Evolutionary conservation across 805 yeast species (phyloP).

Genomic region (Grigorovia transvaalensis): DNA sequence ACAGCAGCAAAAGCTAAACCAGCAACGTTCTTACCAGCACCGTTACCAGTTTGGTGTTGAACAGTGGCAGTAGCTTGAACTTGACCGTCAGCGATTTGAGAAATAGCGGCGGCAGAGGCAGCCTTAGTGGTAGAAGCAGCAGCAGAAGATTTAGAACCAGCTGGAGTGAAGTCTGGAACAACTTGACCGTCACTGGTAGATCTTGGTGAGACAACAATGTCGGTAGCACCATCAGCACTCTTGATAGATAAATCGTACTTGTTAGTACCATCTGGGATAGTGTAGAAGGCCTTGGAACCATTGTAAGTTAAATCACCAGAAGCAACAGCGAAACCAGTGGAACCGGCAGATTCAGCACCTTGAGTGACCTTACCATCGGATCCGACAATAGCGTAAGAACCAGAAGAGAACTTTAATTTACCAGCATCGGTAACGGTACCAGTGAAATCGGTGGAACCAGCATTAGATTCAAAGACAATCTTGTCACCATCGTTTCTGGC

Average conservation of each 20-base stretch:
- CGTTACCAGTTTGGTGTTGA: not conserved
- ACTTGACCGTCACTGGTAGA: conserved; percentile 3
- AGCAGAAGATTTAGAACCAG: conserved; percentile 10
- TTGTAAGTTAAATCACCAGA: conserved; percentile 31
- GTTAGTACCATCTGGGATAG: conserved; percentile 28
- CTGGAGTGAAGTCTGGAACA: conserved; percentile 8
- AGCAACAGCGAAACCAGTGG: conserved; percentile 32
- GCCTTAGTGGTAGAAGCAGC: conserved; percentile 2
- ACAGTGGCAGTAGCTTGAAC: conserved; percentile 6
- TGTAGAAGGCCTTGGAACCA: conserved; percentile 29
- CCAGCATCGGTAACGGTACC: conserved; percentile 28
- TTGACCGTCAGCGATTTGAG: conserved; percentile 3
- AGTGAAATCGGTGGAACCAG: conserved; percentile 9
- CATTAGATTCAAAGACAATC: conserved; percentile 12
- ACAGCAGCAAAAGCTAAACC: conserved; percentile 25
- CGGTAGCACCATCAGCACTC: conserved; percentile 15
- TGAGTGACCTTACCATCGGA: conserved; percentile 16
- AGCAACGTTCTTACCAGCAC: conserved; percentile 13
- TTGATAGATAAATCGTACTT: conserved; percentile 19
- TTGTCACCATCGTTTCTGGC: conserved; percentile 10
- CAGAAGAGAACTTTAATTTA: conserved; percentile 22
- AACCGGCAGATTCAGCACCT: conserved; percentile 17
- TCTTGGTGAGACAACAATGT: conserved; percentile 12
- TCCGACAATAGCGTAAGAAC: conserved; percentile 23
- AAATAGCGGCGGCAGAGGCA: conserved; percentile 1